phyloP scores from a whole-genome alignment of 2,329 filamentous ascomycete species.

The Trichoderma afroharzianum region DNA sequence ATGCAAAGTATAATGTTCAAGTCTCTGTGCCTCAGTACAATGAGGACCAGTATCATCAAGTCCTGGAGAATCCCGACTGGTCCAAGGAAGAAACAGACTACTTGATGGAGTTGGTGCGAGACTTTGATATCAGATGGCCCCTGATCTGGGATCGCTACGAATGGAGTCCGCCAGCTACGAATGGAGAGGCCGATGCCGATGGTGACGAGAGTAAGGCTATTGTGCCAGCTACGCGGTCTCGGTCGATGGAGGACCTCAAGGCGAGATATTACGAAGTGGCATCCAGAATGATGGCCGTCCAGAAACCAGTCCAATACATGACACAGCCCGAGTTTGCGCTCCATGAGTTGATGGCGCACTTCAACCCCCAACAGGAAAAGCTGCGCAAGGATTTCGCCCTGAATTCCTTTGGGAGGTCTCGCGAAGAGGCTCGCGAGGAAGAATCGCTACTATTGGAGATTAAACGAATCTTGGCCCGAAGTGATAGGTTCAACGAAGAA shows the following conservation, averaged over 20 bases:
- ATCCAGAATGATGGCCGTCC: slow-evolving; percentile 73
- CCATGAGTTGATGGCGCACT: slow-evolving; percentile 83
- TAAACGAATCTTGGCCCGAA: slow-evolving; percentile 83
- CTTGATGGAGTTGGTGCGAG: slow-evolving; percentile 67
- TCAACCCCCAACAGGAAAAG: slow-evolving; percentile 75
- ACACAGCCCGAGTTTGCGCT: slow-evolving; percentile 75
- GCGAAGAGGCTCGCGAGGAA: slow-evolving; percentile 89
- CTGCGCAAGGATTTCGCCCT: slow-evolving; percentile 81
- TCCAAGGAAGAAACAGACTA: slow-evolving; percentile 93
- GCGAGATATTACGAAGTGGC: slow-evolving; percentile 85
- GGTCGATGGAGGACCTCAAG: slow-evolving; percentile 88
- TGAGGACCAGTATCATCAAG: slow-evolving; percentile 78
- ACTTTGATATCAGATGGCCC: slow-evolving; percentile 86
- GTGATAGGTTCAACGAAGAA: slow-evolving; percentile 82
- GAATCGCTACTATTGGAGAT: slow-evolving; percentile 85
- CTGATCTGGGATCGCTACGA: slow-evolving; percentile 92
- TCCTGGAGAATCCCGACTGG: slow-evolving; percentile 75
- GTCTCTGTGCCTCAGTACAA: slow-evolving; percentile 77
- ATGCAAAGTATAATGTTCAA: slow-evolving; percentile 84
- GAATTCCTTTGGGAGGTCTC: slow-evolving; percentile 71
- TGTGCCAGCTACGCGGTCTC: slow-evolving; percentile 48
- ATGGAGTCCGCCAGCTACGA: slow-evolving; percentile 50
- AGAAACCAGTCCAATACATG: slow-evolving; percentile 83
- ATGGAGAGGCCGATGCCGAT: slow-evolving; percentile 43
- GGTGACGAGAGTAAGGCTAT: slow-evolving; percentile 51